Conservation (phyloP, 2,329 filamentous ascomycete genomes). For the Acarospora socialis region DNA sequence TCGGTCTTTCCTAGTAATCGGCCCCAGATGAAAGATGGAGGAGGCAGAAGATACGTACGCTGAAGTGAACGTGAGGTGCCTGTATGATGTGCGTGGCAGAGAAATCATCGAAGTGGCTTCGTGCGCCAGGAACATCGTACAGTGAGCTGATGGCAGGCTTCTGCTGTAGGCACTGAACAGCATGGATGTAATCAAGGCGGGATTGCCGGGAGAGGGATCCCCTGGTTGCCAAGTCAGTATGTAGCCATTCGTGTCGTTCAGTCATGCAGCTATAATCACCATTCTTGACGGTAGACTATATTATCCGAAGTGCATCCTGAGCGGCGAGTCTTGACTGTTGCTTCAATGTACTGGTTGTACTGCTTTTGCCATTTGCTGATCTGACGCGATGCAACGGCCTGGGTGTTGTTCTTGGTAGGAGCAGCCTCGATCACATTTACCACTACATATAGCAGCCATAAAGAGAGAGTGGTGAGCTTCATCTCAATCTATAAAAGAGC, state of each 20-base stretch:
- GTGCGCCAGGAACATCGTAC: constrained; percentile 1
- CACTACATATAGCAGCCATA: background rate
- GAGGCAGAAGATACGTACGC: background rate
- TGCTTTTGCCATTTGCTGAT: constrained; percentile 5
- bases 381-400: constrained; percentile 1
- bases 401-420: constrained; percentile 1
- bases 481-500: constrained; percentile 3
- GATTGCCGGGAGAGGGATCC: constrained; percentile 1
- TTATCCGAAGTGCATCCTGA: constrained; percentile 6
- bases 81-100: constrained; percentile 1
- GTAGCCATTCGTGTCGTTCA: background rate
- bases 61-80: constrained; percentile 1
- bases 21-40: background rate
- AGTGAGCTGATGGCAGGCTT: constrained; percentile 3
- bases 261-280: background rate
- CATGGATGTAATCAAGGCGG: constrained; percentile 1
- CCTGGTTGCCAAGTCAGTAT: too few species aligned
- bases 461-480: constrained; percentile 3
- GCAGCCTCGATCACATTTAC: constrained; percentile 1
- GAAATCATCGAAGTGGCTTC: constrained; percentile 1
- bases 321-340: constrained; percentile 2
- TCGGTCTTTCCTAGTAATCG: background rate
- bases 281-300: constrained; percentile 9
- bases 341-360: constrained; percentile 6
- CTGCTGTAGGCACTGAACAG: constrained; percentile 1